Evolutionary conservation across 2,329 filamentous ascomycete species (phyloP), one percentile per base, ranked within the genome.

Genomic region (Botrytis medusae): DNA sequence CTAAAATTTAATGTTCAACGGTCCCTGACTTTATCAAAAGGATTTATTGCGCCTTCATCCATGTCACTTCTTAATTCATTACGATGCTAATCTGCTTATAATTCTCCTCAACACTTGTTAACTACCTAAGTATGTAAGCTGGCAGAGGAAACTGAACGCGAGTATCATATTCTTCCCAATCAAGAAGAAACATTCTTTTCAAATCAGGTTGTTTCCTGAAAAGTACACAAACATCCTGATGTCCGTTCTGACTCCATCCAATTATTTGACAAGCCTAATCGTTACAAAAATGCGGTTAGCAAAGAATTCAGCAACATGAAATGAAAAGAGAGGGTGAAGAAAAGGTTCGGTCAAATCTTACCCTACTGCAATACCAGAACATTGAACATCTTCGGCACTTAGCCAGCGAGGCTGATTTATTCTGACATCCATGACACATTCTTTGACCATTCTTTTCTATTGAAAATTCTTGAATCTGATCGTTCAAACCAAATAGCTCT

Each of bases 221-320:
- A 51, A 76, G 63, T 74, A 78, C 80, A 72, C 78, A 81, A 73
- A 79, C 73, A 59, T 69, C 67, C 48, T 80, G 80, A 64, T 81
- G 79, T 44, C 74, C 75, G 74, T 80, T 78, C 72, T 79, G 76
- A 44, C 76, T 79, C 79, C 77, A 81, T 59, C 77, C 77, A 74
- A 61, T 70, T 37, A 34, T 64, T 57, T 80, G 77, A 54, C 79
- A 80, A 37, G 74, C 69, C 79, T 80, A 40, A 6, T 63, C 51
- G 63, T 69, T 16, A 63, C 40, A 68, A 37, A 22, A 1, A 72
- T 57, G 42, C 75, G 4, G 14, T 67, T 73, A 77, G 73, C 44
- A 75, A 62, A 57, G 44, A 59, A 60, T 48, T 12, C 22, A 64
- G 22, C 34, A 71, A 42, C 25, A 67, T 51, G 40, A 61, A 44